Conservation (phyloP, 768 basidiomycete genomes). For the Collybiopsis confluens region DNA sequence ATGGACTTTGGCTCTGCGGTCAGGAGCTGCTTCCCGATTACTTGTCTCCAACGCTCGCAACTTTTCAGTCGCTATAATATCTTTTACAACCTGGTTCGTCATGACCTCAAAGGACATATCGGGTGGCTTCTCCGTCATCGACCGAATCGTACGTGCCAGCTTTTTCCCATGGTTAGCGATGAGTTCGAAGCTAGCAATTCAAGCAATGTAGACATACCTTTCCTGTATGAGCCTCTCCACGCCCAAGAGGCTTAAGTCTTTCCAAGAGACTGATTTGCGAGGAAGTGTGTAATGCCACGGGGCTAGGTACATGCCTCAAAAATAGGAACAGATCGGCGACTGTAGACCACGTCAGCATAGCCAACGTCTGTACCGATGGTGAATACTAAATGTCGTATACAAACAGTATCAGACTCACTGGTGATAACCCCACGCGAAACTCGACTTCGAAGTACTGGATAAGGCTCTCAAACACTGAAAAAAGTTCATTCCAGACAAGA, state of each 20-base stretch:
- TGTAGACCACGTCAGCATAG: slow-evolving; percentile 52
- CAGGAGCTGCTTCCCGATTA: slow-evolving; percentile 7
- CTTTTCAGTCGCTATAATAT: slow-evolving; percentile 68
- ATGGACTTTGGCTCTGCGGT: background rate
- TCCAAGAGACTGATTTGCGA: slow-evolving; percentile 46
- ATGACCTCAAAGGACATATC: slow-evolving; percentile 42
- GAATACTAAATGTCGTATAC: too few relatives aligned
- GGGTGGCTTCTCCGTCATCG: slow-evolving; percentile 46
- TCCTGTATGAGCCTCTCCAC: slow-evolving; percentile 41
- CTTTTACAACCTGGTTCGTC: slow-evolving; percentile 55
- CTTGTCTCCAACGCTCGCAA: slow-evolving; percentile 47
- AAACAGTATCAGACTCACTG: slow-evolving; percentile 29
- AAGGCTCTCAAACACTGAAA: slow-evolving; percentile 64
- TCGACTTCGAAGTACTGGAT: slow-evolving; percentile 47
- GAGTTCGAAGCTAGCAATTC: background rate
- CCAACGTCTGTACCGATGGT: slow-evolving; percentile 39
- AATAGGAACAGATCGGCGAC: slow-evolving; percentile 65
- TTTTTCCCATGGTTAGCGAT: slow-evolving; percentile 20
- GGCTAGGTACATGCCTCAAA: slow-evolving; percentile 48
- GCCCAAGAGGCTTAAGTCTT: slow-evolving; percentile 39
- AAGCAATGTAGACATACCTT: slow-evolving; percentile 38
- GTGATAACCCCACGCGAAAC: slow-evolving; percentile 33
- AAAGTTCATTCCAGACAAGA: slow-evolving; percentile 71
- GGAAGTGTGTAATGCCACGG: slow-evolving; percentile 50
- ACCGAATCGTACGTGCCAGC: slow-evolving; percentile 52